Percentiles rank a stretch among this genome's conserved stretches.
Evolutionary conservation across 352 stramenopile genomes (phyloP).

Genomic region (Globisporangium sylvaticum): DNA sequence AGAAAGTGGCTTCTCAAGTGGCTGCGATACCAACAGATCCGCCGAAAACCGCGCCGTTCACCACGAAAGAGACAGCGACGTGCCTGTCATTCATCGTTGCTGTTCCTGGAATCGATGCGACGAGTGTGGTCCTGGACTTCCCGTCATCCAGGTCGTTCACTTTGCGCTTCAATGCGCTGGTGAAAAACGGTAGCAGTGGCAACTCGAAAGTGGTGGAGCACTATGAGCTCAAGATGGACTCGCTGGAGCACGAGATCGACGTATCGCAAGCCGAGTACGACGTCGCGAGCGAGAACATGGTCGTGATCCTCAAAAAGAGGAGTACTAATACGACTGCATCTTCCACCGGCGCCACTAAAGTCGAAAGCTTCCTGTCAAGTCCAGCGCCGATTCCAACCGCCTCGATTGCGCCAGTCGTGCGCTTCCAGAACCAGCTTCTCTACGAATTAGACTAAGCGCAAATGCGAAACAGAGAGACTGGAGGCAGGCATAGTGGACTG

Average conservation of each 20-base stretch:
- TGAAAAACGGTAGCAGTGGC: background rate
- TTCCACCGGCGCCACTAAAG: background rate
- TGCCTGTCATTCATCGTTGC: constrained; percentile 53
- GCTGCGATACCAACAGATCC: background rate
- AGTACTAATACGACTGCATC: background rate
- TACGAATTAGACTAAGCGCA: constrained; percentile 56
- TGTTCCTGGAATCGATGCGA: constrained; percentile 30
- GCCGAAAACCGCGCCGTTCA: constrained; percentile 20
- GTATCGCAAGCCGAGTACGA: constrained; percentile 30
- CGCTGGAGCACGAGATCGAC: constrained; percentile 16
- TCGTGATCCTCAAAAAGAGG: constrained; percentile 52
- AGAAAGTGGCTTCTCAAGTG: background rate
- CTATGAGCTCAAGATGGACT: constrained; percentile 35
- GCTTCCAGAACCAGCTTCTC: constrained; percentile 71
- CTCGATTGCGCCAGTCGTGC: constrained; percentile 22
- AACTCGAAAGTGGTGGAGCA: constrained; percentile 1
- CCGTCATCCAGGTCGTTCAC: constrained; percentile 30
- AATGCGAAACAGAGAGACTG: background rate
- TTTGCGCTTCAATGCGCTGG: constrained; percentile 23
- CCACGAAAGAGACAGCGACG: constrained; percentile 35
- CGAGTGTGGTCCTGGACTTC: constrained; percentile 38
- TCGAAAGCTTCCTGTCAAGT: background rate
- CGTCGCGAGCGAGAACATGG: constrained; percentile 71
- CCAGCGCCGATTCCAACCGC: constrained; percentile 6
- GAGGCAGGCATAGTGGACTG: too few species aligned